Conservation (phyloP, 2,329 filamentous ascomycete genomes). For the Diaporthe sp. region DNA sequence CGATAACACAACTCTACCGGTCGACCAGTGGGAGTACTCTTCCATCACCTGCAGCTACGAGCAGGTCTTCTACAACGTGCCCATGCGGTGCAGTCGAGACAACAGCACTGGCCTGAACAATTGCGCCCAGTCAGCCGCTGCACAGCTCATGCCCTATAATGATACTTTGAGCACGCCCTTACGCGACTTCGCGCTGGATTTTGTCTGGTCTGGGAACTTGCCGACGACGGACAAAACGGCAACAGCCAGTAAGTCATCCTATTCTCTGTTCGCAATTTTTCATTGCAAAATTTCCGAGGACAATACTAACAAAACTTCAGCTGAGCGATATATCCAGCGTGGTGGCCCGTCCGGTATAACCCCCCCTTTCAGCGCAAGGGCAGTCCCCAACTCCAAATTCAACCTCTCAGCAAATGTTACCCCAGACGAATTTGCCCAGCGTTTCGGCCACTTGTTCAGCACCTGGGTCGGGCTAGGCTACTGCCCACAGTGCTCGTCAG, state of each 20-base stretch:
- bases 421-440: conserved; percentile 24
- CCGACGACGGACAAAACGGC: background rate
- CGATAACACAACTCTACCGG: background rate
- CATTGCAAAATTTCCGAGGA: background rate
- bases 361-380: background rate
- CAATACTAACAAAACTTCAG: conserved; percentile 15
- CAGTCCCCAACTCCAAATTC: background rate
- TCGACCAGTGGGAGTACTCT: conserved; percentile 39
- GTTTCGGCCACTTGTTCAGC: conserved; percentile 42
- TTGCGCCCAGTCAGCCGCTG: conserved; percentile 15
- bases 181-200: conserved; percentile 29
- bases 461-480: conserved; percentile 41
- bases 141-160: background rate
- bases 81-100: conserved; percentile 32
- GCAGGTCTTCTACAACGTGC: conserved; percentile 37
- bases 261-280: background rate
- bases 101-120: background rate
- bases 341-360: background rate
- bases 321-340: conserved; percentile 30
- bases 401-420: conserved; percentile 32
- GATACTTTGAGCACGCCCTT: conserved; percentile 17
- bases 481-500: conserved; percentile 39
- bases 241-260: conserved; percentile 27
- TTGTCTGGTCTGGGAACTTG: conserved; percentile 32
- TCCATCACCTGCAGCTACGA: conserved; percentile 41